These are phyloP conservation scores for Fusarium sp. DNA, from an alignment of 2,329 filamentous ascomycete genomes.

Conservation along the genomic window DNA sequence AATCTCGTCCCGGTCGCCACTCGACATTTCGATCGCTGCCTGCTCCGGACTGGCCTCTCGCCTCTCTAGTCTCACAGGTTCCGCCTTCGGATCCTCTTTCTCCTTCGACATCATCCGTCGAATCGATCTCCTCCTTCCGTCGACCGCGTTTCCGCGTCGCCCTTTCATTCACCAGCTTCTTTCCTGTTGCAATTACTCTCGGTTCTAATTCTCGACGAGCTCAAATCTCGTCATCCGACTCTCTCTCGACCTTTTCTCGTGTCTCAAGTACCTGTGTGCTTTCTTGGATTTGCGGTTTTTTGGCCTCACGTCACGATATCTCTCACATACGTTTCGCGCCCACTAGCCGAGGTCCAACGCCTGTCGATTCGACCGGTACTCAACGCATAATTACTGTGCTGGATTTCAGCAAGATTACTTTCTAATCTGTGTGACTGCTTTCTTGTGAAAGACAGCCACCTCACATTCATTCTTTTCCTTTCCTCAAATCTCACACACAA, in stretches of 20 bases:
- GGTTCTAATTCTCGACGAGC: slow-evolving; percentile 37
- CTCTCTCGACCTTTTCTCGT: slow-evolving; percentile 23
- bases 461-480: slow-evolving; percentile 35
- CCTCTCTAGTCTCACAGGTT: slow-evolving; percentile 5
- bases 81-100: slow-evolving; percentile 12
- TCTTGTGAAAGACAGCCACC: slow-evolving; percentile 29
- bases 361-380: slow-evolving; percentile 37
- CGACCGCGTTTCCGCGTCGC: slow-evolving; percentile 28
- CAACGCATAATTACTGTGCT: slow-evolving; percentile 38
- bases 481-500: slow-evolving; percentile 20
- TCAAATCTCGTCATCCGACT: slow-evolving; percentile 29
- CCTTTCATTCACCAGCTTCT: slow-evolving; percentile 39
- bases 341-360: slow-evolving; percentile 24
- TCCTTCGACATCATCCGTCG: slow-evolving; percentile 7
- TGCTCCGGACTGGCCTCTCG: slow-evolving; percentile 9
- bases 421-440: slow-evolving; percentile 36
- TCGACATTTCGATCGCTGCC: slow-evolving; percentile 20
- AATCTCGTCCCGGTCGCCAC: background rate
- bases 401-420: slow-evolving; percentile 32
- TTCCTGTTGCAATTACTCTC: slow-evolving; percentile 32
- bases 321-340: slow-evolving; percentile 31
- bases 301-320: slow-evolving; percentile 28
- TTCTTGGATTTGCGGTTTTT: slow-evolving; percentile 43
- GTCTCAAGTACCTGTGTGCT: slow-evolving; percentile 23
- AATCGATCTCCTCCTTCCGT: slow-evolving; percentile 25